Evolutionary conservation across 495 filamentous ascomycete species (phyloP).

Genomic region (Aspergillus homomorphus): DNA sequence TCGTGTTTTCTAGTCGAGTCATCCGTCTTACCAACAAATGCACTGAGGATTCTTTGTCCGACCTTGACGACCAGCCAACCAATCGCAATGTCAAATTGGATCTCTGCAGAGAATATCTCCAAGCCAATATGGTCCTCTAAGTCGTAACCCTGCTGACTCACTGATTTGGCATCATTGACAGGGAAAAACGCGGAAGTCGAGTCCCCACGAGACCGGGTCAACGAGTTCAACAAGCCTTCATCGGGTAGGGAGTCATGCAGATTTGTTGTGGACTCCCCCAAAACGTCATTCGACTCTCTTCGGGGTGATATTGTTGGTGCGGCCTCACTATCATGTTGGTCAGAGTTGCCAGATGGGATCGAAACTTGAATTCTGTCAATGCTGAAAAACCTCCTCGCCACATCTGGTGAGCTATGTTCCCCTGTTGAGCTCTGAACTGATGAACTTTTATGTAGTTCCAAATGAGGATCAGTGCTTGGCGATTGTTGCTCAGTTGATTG

Average conservation of each 20-base stretch:
- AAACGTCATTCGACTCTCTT: slow-evolving; percentile 17
- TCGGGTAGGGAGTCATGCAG: slow-evolving; percentile 24
- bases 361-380: slow-evolving; percentile 37
- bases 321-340: slow-evolving; percentile 7
- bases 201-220: slow-evolving; percentile 21
- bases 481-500: slow-evolving; percentile 8
- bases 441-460: slow-evolving; percentile 18
- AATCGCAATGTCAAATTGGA: slow-evolving; percentile 66
- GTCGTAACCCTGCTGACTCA: not conserved
- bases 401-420: slow-evolving; percentile 25
- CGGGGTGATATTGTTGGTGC: slow-evolving; percentile 8
- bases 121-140: slow-evolving; percentile 43
- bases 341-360: slow-evolving; percentile 28
- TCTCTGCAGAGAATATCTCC: slow-evolving; percentile 51
- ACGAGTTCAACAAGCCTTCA: slow-evolving; percentile 14
- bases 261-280: slow-evolving; percentile 22
- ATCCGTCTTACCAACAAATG: slow-evolving; percentile 27
- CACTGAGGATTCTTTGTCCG: slow-evolving; percentile 49
- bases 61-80: slow-evolving; percentile 65
- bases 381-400: slow-evolving; percentile 33
- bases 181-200: slow-evolving; percentile 15
- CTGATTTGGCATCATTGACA: slow-evolving; percentile 10
- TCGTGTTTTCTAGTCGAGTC: slow-evolving; percentile 17
- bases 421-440: slow-evolving; percentile 20
- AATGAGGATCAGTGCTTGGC: slow-evolving; percentile 8